phyloP scores from a whole-genome alignment of 768 basidiomycete genomes.

The Tylopilus rubrobrunneus region DNA sequence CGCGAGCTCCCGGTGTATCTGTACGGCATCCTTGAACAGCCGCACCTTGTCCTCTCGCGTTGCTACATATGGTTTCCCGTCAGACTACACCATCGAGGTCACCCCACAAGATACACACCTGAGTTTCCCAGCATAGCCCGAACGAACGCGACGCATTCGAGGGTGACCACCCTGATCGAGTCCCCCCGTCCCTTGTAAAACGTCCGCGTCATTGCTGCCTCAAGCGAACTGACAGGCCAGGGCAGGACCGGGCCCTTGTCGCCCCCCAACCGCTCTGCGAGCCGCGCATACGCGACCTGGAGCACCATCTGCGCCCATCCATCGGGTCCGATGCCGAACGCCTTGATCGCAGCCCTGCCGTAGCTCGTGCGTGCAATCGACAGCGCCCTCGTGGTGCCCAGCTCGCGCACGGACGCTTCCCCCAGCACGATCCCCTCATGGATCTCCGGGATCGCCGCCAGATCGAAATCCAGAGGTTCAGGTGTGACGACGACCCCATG shows the following conservation, averaged over 20 bases:
- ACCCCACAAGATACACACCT: constrained; percentile 18
- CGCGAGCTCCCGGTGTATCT: constrained; percentile 62
- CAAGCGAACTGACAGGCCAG: constrained; percentile 79
- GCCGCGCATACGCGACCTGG: too few species aligned
- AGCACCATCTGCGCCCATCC: too few species aligned
- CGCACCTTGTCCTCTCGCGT: constrained; percentile 41
- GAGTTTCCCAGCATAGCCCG: constrained; percentile 26
- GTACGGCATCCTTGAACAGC: constrained; percentile 57
- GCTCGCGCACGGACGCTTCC: constrained; percentile 62
- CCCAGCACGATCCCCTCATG: constrained; percentile 66
- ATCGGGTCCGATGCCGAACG: too few species aligned
- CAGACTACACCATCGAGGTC: neutral
- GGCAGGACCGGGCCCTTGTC: constrained; percentile 25
- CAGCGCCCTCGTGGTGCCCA: too few species aligned
- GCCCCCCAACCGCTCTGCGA: constrained; percentile 39
- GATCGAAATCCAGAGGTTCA: constrained; percentile 58
- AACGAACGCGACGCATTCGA: constrained; percentile 35
- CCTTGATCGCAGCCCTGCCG: too few species aligned
- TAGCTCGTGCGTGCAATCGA: too few species aligned
- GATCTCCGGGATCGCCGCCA: constrained; percentile 38
- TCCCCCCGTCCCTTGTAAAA: constrained; percentile 91
- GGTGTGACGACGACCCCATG: constrained; percentile 31
- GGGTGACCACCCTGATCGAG: constrained; percentile 80
- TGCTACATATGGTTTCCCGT: constrained; percentile 4
- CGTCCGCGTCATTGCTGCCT: constrained; percentile 86